Percentiles rank a stretch among this genome's conserved stretches.
Conservation (phyloP, 2,329 filamentous ascomycete species). For the Cordyceps fumosorosea region DNA sequence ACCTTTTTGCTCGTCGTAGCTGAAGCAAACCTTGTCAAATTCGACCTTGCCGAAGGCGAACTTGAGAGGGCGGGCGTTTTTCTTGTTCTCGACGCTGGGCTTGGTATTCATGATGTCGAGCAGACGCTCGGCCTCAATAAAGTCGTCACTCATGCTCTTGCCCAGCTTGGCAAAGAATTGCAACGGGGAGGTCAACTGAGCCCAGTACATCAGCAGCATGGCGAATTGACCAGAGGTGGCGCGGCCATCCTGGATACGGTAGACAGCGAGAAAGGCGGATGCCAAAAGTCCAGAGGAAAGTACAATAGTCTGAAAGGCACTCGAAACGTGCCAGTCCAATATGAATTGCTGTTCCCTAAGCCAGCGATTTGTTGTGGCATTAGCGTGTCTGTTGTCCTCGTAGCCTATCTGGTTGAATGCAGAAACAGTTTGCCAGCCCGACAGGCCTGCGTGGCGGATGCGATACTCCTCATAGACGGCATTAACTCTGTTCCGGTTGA, state of each 20-base stretch:
- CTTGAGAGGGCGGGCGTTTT: conserved; percentile 41
- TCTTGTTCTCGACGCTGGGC: conserved; percentile 47
- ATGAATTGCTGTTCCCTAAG: conserved; percentile 31
- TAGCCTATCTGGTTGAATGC: conserved; percentile 54
- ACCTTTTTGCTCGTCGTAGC: conserved; percentile 52
- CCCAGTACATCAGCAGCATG: conserved; percentile 67
- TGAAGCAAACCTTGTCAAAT: conserved; percentile 50
- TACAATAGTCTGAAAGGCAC: conserved; percentile 53
- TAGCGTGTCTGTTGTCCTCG: conserved; percentile 47
- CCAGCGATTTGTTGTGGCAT: conserved; percentile 39
- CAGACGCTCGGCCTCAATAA: conserved; percentile 52
- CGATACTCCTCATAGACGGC: conserved; percentile 50
- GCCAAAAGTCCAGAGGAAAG: conserved; percentile 65
- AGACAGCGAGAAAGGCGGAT: conserved; percentile 52
- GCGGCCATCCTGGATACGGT: conserved; percentile 57
- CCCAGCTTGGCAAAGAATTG: conserved; percentile 60
- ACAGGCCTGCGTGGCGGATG: conserved; percentile 48
- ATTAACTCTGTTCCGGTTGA: conserved; percentile 44
- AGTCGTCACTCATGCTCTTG: conserved; percentile 48
- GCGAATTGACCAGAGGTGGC: conserved; percentile 63
- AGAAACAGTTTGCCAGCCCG: conserved; percentile 53
- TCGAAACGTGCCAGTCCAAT: conserved; percentile 42
- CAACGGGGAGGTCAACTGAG: conserved; percentile 62
- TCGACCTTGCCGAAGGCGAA: conserved; percentile 47
- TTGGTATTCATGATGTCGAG: conserved; percentile 53